Evolutionary conservation across 2,329 filamentous ascomycete species (phyloP), one percentile per base, ranked within the genome.

Genomic region (Neodidymelliopsis sp.): DNA sequence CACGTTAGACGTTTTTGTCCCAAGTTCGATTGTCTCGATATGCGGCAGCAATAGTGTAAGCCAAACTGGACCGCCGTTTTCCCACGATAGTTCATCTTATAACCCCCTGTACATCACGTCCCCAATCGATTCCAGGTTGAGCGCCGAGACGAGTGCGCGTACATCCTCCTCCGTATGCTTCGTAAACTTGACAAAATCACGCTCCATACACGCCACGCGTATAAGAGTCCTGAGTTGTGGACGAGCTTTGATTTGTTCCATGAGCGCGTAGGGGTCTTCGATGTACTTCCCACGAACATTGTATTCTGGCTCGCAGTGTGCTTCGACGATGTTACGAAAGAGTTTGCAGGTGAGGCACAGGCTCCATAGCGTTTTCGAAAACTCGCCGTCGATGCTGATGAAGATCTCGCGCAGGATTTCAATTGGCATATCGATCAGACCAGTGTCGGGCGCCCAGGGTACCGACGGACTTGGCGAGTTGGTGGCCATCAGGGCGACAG

Each of bases 241-340:
- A 8, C 15, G 36, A 6, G 16, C 44, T 8, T 11, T 19, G 2
- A 49, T 9, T 5, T 11, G 31, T 7, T 37, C 31, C 30, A 42
- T 27, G 3, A 37, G 4, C 2, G 10, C 13, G 23, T 24, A 37
- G 4, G 37, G 31, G 10, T 49, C 31, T 4, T 49, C 31, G 10
- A 42, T 22, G 2, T 3, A 9, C 12, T 22, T 37, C 1, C 37
- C 38, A 1, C 37, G 37, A 4, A 42, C 13, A 7, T 49, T 37
- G 16, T 49, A 42, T n/a, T 49, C 37, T 4, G 45, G 45, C 25
- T 42, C 37, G 15, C 37, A 33, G 12, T 37, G 9, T 24, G 31
- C 20, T n/a, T 42, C 31, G 12, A 48, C 27, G 19, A 49, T 18
- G 2, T 11, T 8, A 12, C 22, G 31, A 11, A 49, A 35, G 11